Conservation (phyloP, 1,284 basidiomycete species). For the Somion occarium region DNA sequence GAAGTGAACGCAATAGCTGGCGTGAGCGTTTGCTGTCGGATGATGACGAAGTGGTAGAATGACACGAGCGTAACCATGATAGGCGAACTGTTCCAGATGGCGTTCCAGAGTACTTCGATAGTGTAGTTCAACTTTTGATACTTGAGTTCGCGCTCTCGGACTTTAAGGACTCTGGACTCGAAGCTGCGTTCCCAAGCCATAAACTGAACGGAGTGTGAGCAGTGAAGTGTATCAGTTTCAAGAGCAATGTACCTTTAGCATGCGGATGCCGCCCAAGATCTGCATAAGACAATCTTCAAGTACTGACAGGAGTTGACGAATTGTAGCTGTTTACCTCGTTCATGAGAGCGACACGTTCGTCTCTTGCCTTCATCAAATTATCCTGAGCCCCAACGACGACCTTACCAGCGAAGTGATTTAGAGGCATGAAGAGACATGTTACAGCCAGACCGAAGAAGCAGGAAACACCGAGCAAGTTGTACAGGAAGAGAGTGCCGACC, state of each 20-base stretch:
- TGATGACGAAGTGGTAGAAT: constrained; percentile 81
- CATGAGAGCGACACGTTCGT: constrained; percentile 88
- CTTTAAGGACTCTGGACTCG: constrained; percentile 68
- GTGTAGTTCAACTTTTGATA: constrained; percentile 84
- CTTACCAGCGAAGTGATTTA: constrained; percentile 87
- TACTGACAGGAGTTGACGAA: neutral
- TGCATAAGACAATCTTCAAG: constrained; percentile 27
- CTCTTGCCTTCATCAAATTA: constrained; percentile 87
- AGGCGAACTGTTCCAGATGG: constrained; percentile 64
- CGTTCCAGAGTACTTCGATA: constrained; percentile 81
- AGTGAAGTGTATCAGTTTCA: neutral
- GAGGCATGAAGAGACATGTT: constrained; percentile 78
- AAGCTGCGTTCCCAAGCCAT: constrained; percentile 96
- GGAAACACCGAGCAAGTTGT: constrained; percentile 76
- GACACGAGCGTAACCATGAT: constrained; percentile 73
- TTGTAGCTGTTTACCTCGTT: constrained; percentile 60
- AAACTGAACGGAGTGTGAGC: constrained; percentile 34
- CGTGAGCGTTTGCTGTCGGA: constrained; percentile 64
- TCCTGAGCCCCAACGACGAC: constrained; percentile 82
- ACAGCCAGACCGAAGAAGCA: constrained; percentile 81
- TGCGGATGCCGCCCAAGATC: constrained; percentile 86
- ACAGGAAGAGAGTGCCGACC: constrained; percentile 79
- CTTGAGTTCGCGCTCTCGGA: constrained; percentile 77
- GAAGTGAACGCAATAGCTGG: constrained; percentile 87
- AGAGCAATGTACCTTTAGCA: constrained; percentile 62